Evolutionary conservation across 2,329 filamentous ascomycete species (phyloP), one percentile per base, ranked within the genome.

Genomic region (Colletotrichum lini): DNA sequence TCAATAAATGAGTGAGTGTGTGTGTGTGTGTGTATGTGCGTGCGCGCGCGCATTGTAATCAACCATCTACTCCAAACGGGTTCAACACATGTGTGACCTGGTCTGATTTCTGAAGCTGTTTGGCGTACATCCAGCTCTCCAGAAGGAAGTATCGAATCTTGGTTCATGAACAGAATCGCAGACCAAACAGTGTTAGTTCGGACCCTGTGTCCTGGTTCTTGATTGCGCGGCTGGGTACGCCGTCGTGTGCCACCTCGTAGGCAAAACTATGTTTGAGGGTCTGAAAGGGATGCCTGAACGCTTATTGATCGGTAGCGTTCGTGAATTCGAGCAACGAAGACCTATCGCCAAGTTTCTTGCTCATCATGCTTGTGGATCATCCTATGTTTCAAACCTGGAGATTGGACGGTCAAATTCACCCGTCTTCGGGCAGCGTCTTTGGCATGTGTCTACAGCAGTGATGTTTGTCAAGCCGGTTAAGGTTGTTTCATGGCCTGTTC

Each of bases 171-270:
- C 21, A 44, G 52, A 6, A 35, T 52, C 15, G n/a, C n/a, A 7
- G 53, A 30, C 16, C 30, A 35, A 35, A 52, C 38, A 23, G 52
- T 35, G 7, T 45, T 5, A 15, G 57, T 68, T 10, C 47, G 40
- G 23, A 40, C 58, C 6, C n/a, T 64, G 13, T 68, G 52, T 52
- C 60, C 58, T 42, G 66, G 52, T 3, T 64, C 59, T 42, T 57
- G 23, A 35, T 35, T 53, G 15, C 66, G 65, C 16, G 59, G 18
- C n/a, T 35, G 30, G 30, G 0, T 64, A 35, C 21, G 30, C 35
- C 12, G 59, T 52, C 13, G 8, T 49, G 13, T 30, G 59, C 9
- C 38, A 64, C 44, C 60, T 44, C 59, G 59, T 6, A 58, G 50
- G 44, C 50, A 68, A 56, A 38, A 64, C 13, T 64, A 58, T 15